Evolutionary conservation across 345 rosid species (phyloP).

Genomic region (Citrus glauca): DNA sequence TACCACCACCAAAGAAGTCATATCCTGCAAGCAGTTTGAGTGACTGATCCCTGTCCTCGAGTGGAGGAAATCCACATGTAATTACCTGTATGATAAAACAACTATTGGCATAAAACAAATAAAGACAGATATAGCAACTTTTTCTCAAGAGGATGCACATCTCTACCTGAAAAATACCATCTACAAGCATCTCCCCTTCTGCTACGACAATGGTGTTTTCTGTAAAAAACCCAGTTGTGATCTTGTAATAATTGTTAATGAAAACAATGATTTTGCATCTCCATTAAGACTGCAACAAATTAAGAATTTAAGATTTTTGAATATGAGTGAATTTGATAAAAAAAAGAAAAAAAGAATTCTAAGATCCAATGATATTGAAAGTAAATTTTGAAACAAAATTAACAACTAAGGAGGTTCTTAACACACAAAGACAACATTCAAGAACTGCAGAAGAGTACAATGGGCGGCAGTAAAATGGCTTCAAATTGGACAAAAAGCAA

Average conservation of each 20-base stretch:
- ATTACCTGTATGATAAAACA: slow-evolving; percentile 47
- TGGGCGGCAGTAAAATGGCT: neutral
- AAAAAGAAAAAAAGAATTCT: neutral
- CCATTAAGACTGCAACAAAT: neutral
- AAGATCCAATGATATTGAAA: neutral
- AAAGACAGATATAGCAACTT: slow-evolving; percentile 5
- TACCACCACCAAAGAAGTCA: slow-evolving; percentile 87
- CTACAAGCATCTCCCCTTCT: slow-evolving; percentile 79
- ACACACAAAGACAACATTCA: neutral
- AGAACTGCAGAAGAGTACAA: neutral
- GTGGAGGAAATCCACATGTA: slow-evolving; percentile 92
- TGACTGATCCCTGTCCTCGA: slow-evolving; percentile 82
- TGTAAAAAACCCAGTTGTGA: slow-evolving; percentile 84
- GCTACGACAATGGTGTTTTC: slow-evolving; percentile 94
- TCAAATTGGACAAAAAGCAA: neutral
- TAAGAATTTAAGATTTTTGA: neutral
- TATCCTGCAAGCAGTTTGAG: slow-evolving; percentile 56
- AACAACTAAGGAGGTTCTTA: neutral
- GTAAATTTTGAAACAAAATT: neutral
- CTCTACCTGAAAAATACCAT: slow-evolving; percentile 82
- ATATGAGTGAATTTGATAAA: neutral
- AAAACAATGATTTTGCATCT: slow-evolving; percentile 12
- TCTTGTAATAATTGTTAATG: slow-evolving; percentile 67
- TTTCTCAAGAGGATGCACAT: neutral
- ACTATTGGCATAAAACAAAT: neutral